Base-by-base conservation (phyloP, 768 basidiomycete species). In the Basidioascus undulatus region DNA sequence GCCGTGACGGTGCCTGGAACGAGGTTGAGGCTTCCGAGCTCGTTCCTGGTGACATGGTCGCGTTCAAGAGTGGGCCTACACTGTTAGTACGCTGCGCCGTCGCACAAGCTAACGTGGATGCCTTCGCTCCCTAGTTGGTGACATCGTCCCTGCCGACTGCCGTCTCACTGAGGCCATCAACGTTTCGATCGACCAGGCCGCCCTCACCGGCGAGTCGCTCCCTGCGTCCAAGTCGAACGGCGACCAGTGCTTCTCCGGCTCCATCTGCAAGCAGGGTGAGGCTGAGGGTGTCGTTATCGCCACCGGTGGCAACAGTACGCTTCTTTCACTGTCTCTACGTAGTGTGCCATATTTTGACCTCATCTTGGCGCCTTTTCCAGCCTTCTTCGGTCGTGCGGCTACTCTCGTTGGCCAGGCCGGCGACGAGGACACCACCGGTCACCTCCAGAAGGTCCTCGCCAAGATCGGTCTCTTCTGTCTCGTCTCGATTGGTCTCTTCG, bases 221-320 rank as follows among this genome's bases (percentile, higher is more conserved):
- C 89, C 89, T 28, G 72, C 75, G 57, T 65, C 68, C 55, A 96
- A 96, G 71, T 89, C 92, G 65, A 59, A 69, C 37, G 82, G 76
- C 42, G 87, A 96, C 58, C 84, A 94, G 62, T 92, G 86, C 59
- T 96, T 94, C 71, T 96, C 89, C 40, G 87, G 87, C 52, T 96
- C 89, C 31, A 94, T 86, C 41, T 94, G 89, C 61, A 94, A 96
- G 61, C 83, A 89, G 65, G 89, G 89, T 64, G 89, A 96, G 60
- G 87, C 87, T 20, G 89, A 96, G 64, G 89, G 86, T 60, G 78
- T 94, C 37, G 86, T 96, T 53, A 96, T 96, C 61, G 87, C 86
- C 47, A 96, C 89, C 46, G 89, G 89, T 59, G 68, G 76, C 63
- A 94, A 96, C 66, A 63, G n/a, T n/a, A n/a, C n/a, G 57, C 46